A percentile compares a stretch with the other conserved stretches of the same genome.
phyloP scores from a whole-genome alignment of 345 rosid species.

The Hypericum perforatum region DNA sequence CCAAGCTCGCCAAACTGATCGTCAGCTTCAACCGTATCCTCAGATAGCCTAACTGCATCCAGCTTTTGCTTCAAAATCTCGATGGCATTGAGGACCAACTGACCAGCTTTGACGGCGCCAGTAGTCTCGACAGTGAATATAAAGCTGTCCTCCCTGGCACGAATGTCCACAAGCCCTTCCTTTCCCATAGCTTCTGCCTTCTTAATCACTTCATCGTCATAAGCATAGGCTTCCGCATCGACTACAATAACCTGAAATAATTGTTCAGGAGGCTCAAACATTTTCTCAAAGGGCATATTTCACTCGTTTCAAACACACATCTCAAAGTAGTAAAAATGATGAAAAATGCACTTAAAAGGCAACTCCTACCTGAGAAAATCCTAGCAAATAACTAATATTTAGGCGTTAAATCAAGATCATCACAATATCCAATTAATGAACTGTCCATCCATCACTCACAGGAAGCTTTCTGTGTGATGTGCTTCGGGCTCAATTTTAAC shows the following conservation, averaged over 20 bases:
- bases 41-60: constrained; percentile 86
- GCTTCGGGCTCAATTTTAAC: too few relatives aligned
- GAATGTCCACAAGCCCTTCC: constrained; percentile 77
- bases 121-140: constrained; percentile 90
- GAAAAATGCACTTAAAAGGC: too few relatives aligned
- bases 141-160: constrained; percentile 74
- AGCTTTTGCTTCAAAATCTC: constrained; percentile 81
- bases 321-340: too few relatives aligned
- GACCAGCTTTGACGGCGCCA: constrained; percentile 83
- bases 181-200: constrained; percentile 91
- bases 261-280: too few relatives aligned
- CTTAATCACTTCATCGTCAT: constrained; percentile 87
- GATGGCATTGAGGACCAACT: constrained; percentile 77
- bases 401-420: too few relatives aligned
- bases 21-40: constrained; percentile 89
- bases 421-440: too few relatives aligned
- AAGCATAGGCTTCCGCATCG: constrained; percentile 85
- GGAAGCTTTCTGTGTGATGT: too few relatives aligned
- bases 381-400: too few relatives aligned
- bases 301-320: neutral
- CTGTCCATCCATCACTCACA: too few relatives aligned
- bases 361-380: too few relatives aligned
- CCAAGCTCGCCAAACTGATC: constrained; percentile 99
- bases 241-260: constrained; percentile 53
- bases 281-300: neutral